Evolutionary conservation across 768 basidiomycete genomes (phyloP).

Genomic region (Gelatoporia subvermispora): DNA sequence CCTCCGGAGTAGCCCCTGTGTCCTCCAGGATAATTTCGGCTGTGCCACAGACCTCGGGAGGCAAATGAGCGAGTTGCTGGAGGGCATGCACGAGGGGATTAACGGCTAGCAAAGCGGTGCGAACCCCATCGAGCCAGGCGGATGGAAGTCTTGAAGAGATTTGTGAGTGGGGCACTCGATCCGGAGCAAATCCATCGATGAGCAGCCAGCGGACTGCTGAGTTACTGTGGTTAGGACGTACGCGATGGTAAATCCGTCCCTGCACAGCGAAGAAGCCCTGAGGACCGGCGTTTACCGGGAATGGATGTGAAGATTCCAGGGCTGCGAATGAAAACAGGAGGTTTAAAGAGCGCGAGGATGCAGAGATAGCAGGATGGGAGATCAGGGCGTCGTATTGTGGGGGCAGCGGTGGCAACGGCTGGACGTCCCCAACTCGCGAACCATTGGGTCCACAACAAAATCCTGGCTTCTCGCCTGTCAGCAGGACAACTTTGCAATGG

Average conservation of each 20-base stretch:
- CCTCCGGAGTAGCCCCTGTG: constrained; percentile 19
- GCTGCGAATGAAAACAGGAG: constrained; percentile 30
- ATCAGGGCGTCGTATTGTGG: constrained; percentile 21
- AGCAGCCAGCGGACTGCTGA: constrained; percentile 30
- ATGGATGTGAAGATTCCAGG: constrained; percentile 21
- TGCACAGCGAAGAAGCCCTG: constrained; percentile 1
- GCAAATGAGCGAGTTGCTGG: constrained; percentile 2
- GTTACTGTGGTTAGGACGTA: constrained; percentile 22
- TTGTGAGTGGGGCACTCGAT: not conserved
- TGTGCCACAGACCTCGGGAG: constrained; percentile 9
- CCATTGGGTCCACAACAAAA: constrained; percentile 31
- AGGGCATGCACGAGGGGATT: constrained; percentile 15
- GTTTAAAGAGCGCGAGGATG: constrained; percentile 23
- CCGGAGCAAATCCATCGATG: constrained; percentile 25
- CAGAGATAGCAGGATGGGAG: constrained; percentile 22
- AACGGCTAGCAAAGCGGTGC: constrained; percentile 1
- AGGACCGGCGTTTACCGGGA: constrained; percentile 16
- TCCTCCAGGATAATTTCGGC: constrained; percentile 19
- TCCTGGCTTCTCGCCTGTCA: constrained; percentile 21
- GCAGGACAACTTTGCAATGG: not conserved
- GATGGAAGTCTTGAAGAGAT: constrained; percentile 3
- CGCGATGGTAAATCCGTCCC: constrained; percentile 29
- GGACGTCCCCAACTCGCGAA: constrained; percentile 13
- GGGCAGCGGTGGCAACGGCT: constrained; percentile 26
- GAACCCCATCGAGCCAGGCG: constrained; percentile 9